Conservation (phyloP, 179 eudicot genomes). For the Dionaea muscipula region DNA sequence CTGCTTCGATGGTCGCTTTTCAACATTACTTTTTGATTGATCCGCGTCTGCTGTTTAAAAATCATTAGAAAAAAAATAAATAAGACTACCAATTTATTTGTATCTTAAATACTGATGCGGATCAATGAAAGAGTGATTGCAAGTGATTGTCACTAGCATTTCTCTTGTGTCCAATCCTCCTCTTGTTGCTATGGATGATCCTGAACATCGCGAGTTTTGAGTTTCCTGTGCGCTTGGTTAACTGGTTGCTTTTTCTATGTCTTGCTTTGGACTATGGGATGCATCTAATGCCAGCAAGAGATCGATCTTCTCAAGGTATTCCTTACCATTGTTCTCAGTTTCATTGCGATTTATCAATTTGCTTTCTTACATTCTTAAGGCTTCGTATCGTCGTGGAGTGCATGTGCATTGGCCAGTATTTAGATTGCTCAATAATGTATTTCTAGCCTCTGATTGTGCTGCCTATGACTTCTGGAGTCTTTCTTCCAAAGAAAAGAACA, state of each 20-base stretch:
- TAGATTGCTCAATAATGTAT: not conserved
- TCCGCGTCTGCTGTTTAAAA: too few species aligned
- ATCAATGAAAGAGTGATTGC: too few species aligned
- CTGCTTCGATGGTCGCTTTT: too few species aligned
- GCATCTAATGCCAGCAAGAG: conserved; percentile 66
- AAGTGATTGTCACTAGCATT: too few species aligned
- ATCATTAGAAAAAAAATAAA: too few species aligned
- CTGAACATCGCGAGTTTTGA: too few species aligned
- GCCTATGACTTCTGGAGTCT: not conserved
- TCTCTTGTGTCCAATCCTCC: too few species aligned
- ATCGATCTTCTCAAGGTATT: conserved; percentile 92
- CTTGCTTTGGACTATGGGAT: conserved; percentile 18
- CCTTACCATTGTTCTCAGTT: not conserved
- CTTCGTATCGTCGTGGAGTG: not conserved
- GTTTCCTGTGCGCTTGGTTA: not conserved
- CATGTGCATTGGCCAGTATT: not conserved
- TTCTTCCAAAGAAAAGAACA: not conserved
- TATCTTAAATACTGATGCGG: too few species aligned
- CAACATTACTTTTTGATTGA: too few species aligned
- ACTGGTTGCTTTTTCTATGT: conserved; percentile 1
- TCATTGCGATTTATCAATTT: too few species aligned
- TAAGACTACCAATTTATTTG: too few species aligned
- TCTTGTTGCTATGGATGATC: too few species aligned
- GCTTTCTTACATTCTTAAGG: not conserved
- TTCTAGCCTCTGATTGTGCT: not conserved